These are phyloP conservation scores for Colletotrichum viniferum DNA, from an alignment of 2,329 filamentous ascomycete species.

Conservation along the genomic window DNA sequence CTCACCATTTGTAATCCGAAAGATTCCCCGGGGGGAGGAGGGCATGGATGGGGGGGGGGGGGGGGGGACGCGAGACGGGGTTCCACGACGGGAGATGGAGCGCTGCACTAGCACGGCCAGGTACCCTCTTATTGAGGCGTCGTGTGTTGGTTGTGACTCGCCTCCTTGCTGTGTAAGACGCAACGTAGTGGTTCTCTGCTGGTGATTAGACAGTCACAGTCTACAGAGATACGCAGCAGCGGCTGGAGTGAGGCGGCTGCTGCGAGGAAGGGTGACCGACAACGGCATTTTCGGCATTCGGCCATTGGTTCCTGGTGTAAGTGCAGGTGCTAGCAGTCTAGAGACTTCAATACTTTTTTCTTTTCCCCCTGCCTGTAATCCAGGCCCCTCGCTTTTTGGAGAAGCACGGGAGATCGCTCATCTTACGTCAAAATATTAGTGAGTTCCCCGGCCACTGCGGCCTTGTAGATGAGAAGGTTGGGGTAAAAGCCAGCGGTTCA, in stretches of 20 bases:
- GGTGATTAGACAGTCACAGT: no score
- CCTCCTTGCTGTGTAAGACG: neutral
- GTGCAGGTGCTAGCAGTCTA: neutral
- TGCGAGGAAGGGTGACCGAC: neutral
- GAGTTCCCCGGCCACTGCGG: neutral
- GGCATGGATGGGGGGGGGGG: neutral
- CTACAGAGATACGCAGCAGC: neutral
- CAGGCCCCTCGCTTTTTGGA: neutral
- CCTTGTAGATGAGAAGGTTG: neutral
- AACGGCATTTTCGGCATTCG: constrained; percentile 20
- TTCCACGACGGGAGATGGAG: constrained; percentile 16
- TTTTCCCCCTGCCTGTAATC: neutral
- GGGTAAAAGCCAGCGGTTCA: neutral
- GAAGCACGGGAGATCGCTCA: neutral
- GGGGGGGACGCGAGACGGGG: neutral
- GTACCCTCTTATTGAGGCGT: neutral
- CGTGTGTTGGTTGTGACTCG: constrained; percentile 1
- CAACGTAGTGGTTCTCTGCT: neutral
- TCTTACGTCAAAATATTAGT: neutral
- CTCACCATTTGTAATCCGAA: constrained; percentile 19
- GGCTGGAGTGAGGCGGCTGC: neutral
- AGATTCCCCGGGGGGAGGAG: constrained; percentile 14
- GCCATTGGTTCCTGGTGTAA: neutral
- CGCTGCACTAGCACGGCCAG: neutral
- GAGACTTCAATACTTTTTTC: neutral